Base-by-base conservation (phyloP, 139 green algal species). In the Ettlia oleoabundans region DNA sequence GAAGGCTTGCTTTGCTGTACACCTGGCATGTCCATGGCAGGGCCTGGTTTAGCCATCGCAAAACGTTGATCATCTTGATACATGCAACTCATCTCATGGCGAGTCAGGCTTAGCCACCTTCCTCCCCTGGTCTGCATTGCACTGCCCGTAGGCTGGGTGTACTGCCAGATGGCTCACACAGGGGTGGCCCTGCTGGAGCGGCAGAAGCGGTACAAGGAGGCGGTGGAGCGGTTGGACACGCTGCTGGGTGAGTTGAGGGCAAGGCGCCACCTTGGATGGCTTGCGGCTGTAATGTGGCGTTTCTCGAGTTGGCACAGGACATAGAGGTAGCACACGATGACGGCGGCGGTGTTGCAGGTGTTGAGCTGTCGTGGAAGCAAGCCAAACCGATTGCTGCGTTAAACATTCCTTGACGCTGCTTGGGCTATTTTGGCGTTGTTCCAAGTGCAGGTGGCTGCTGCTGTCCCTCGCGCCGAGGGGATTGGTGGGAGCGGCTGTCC, bases 401-500 rank as follows among this genome's bases (percentile, higher is more conserved):
- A 33, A 42, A 28, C 64, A 7, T 47, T n/a, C n/a, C n/a, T n/a
- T n/a, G n/a, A n/a, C n/a, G n/a, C n/a, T n/a, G n/a, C n/a, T n/a
- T n/a, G n/a, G n/a, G n/a, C n/a, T n/a, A n/a, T n/a, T n/a, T n/a
- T n/a, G n/a, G n/a, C n/a, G n/a, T n/a, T n/a, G n/a, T n/a, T n/a
- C n/a, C n/a, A n/a, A n/a, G n/a, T 78, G 62, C 87, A 89, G 87
- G 84, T 2, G 94, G 94, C 21, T 82, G 82, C 18, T 94, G 82
- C 76, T 96, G 93, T 80, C 80, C 85, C 7, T 63, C 33, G 5
- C 82, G 92, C 2, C 86, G 94, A 6, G 95, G 95, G 8, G 86
- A 94, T 43, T 98, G 95, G 95, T 98, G 93, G 93, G 28, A 85
- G 33, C 88, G 95, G 0, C 86, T 98, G 73, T 90, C 86, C 5